Percentiles rank a stretch among this genome's conserved stretches.
phyloP scores from a whole-genome alignment of 106 monocot species.

The Dendrobium officinale region DNA sequence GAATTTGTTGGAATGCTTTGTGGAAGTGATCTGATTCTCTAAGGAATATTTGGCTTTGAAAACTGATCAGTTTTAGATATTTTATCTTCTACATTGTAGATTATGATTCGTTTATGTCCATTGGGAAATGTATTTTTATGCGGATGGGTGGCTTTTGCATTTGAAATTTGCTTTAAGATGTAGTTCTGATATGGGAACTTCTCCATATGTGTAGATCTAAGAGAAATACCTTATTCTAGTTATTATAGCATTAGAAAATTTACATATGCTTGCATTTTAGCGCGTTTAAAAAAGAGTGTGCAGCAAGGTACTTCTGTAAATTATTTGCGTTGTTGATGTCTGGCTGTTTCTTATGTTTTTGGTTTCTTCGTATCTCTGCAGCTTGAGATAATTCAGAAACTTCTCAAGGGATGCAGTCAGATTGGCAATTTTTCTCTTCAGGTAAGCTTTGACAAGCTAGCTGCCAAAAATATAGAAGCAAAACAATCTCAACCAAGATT shows the following conservation, averaged over 20 bases:
- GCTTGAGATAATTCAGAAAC: conserved; percentile 25
- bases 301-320: neutral
- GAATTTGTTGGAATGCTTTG: neutral
- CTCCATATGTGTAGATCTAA: neutral
- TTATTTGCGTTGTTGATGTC: neutral
- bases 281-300: neutral
- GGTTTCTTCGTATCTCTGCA: conserved; percentile 11
- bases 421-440: conserved; percentile 15
- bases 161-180: neutral
- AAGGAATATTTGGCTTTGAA: too few species aligned
- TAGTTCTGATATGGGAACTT: neutral
- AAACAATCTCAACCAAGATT: too few species aligned
- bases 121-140: too few species aligned
- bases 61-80: too few species aligned
- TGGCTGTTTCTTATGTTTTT: neutral
- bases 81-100: too few species aligned
- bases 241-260: neutral
- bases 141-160: neutral
- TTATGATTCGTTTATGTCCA: too few species aligned
- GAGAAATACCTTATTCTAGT: neutral
- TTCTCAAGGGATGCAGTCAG: conserved; percentile 37
- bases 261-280: neutral
- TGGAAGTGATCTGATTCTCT: too few species aligned
- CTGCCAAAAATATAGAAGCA: neutral
- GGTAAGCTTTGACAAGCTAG: conserved; percentile 19